Evolutionary conservation across 2,329 filamentous ascomycete genomes (phyloP).

Genomic region (Neonectria hederae): DNA sequence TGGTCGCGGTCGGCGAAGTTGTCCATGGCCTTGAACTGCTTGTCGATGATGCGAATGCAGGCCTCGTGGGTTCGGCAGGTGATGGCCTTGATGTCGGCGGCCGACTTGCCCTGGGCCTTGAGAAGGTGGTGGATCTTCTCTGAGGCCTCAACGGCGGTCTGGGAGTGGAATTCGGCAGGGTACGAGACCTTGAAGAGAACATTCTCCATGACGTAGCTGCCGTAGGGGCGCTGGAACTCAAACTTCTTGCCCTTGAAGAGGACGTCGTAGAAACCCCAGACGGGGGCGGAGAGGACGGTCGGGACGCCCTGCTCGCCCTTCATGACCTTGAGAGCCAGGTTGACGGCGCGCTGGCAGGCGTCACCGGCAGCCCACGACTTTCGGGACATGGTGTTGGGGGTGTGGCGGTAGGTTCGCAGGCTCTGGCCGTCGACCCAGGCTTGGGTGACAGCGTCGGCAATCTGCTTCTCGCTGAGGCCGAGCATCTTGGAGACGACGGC

Average conservation of each 20-base stretch:
- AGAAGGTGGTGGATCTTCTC: slow-evolving; percentile 88
- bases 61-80: slow-evolving; percentile 98
- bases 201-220: slow-evolving; percentile 99
- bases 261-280: slow-evolving; percentile 99
- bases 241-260: slow-evolving; percentile 97
- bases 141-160: slow-evolving; percentile 95
- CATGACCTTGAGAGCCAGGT: slow-evolving; percentile 88
- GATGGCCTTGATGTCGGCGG: slow-evolving; percentile 91
- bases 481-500: slow-evolving; percentile 97
- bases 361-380: slow-evolving; percentile 99
- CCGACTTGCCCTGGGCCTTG: slow-evolving; percentile 85
- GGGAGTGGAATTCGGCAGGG: slow-evolving; percentile 97
- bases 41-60: slow-evolving; percentile 99
- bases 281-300: slow-evolving; percentile 89
- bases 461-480: slow-evolving; percentile 88
- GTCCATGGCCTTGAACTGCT: slow-evolving; percentile 99
- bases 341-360: slow-evolving; percentile 94
- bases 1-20: slow-evolving; percentile 99
- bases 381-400: slow-evolving; percentile 98
- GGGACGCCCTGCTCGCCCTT: slow-evolving; percentile 92
- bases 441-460: slow-evolving; percentile 93
- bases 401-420: slow-evolving; percentile 95
- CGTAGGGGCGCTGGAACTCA: slow-evolving; percentile 94
- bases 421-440: slow-evolving; percentile 97
- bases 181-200: slow-evolving; percentile 99